A percentile compares a stretch with the other conserved stretches of the same genome.
These are phyloP conservation scores for Debaryomyces fabryi DNA, from an alignment of 1,139 yeast species.

Conservation along the genomic window DNA sequence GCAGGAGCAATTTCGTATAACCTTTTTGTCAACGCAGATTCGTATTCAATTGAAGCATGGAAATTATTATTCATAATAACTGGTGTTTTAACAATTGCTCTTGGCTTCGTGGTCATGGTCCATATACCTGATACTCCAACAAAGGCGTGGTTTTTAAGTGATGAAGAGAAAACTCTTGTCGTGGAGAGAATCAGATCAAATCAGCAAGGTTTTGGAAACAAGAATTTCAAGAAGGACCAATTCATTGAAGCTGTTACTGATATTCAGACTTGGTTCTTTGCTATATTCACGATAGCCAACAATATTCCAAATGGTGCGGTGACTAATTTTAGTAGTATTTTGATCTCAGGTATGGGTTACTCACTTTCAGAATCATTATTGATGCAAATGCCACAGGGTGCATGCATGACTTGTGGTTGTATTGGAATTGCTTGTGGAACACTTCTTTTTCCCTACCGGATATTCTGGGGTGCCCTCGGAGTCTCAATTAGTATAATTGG, in stretches of 20 bases:
- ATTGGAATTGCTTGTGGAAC: neutral
- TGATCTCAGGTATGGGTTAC: constrained; percentile 48
- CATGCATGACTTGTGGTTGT: neutral
- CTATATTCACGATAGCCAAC: constrained; percentile 24
- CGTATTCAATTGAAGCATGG: constrained; percentile 26
- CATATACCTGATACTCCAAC: constrained; percentile 30
- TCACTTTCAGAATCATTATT: constrained; percentile 28
- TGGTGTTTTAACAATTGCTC: constrained; percentile 26
- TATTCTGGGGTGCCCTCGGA: constrained; percentile 48
- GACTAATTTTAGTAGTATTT: constrained; percentile 42
- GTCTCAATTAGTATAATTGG: constrained; percentile 39
- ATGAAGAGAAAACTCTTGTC: constrained; percentile 32
- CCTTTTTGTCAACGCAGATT: constrained; percentile 14
- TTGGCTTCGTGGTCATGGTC: constrained; percentile 23
- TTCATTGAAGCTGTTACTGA: constrained; percentile 54
- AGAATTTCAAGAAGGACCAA: constrained; percentile 54
- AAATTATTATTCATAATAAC: constrained; percentile 29
- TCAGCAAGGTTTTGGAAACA: constrained; percentile 57
- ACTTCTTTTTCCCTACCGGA: constrained; percentile 32
- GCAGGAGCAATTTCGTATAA: constrained; percentile 26
- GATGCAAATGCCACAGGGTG: neutral
- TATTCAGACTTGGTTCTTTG: constrained; percentile 38
- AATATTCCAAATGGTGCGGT: constrained; percentile 36
- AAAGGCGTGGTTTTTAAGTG: constrained; percentile 34
- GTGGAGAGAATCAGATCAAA: constrained; percentile 31